Evolutionary conservation across 2,329 filamentous ascomycete genomes (phyloP).

Genomic region (Cyphellophora europaea): DNA sequence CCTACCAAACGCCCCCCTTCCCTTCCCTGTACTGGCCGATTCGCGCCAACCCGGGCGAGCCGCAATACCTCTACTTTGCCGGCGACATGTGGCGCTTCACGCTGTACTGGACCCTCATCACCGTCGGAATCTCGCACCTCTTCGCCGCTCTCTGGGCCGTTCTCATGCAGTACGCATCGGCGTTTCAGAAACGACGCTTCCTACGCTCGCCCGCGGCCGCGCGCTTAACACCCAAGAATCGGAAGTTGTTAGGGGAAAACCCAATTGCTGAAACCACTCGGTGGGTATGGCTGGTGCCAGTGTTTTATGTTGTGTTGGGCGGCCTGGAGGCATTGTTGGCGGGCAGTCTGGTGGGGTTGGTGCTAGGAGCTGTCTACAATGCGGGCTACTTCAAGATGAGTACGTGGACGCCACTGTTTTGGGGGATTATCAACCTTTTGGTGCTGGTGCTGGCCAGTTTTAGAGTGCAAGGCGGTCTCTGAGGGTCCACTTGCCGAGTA

Average conservation of each 20-base stretch:
- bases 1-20: conserved; percentile 62
- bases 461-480: conserved; percentile 83
- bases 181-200: conserved; percentile 10
- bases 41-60: conserved; percentile 45
- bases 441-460: conserved; percentile 81
- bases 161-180: conserved; percentile 46
- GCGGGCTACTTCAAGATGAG: conserved; percentile 83
- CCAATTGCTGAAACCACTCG: conserved; percentile 15
- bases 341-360: conserved; percentile 68
- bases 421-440: conserved; percentile 76
- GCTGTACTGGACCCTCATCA: conserved; percentile 73
- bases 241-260: conserved; percentile 15
- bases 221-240: conserved; percentile 14
- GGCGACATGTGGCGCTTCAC: conserved; percentile 81
- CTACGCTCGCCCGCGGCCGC: conserved; percentile 9
- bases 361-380: conserved; percentile 71
- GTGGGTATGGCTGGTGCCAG: conserved; percentile 59
- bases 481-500: too few relatives aligned
- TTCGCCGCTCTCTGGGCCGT: conserved; percentile 63
- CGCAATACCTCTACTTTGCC: conserved; percentile 61
- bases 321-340: conserved; percentile 69
- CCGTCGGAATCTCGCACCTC: conserved; percentile 67
- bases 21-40: conserved; percentile 74
- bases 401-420: conserved; percentile 86
- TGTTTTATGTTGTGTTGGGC: conserved; percentile 62